Evolutionary conservation across 768 basidiomycete genomes (phyloP), one percentile per base, ranked within the genome.

Genomic region (Kwoniella dejecticola): DNA sequence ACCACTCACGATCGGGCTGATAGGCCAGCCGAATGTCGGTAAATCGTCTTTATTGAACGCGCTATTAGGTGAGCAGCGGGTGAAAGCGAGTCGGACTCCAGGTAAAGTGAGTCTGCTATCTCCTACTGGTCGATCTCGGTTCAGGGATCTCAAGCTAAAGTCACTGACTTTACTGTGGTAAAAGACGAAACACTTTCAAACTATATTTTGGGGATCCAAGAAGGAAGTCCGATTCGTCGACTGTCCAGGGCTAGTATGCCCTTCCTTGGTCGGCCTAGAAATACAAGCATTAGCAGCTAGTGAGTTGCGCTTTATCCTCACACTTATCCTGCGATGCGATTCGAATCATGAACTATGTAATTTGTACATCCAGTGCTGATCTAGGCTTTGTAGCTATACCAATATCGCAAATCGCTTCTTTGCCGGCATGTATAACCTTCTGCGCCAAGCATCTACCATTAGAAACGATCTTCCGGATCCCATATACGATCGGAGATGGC

Each of bases 111-210:
- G 68, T 54, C n/a, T n/a, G n/a, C n/a, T n/a, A n/a, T n/a, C n/a
- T n/a, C n/a, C n/a, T n/a, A n/a, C n/a, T n/a, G n/a, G n/a, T n/a
- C n/a, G n/a, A n/a, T n/a, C n/a, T n/a, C n/a, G n/a, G n/a, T n/a
- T n/a, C n/a, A n/a, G n/a, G n/a, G n/a, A n/a, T n/a, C n/a, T n/a
- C n/a, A n/a, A n/a, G n/a, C n/a, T n/a, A n/a, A n/a, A n/a, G n/a
- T n/a, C n/a, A n/a, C 33, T 21, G 50, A 38, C 23, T 11, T 21
- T 40, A 11, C 7, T 29, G n/a, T n/a, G n/a, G n/a, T 19, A 26
- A 27, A 90, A 98, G 81, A 99, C 96, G 13, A 99, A 99, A 76
- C 95, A 99, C 79, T 97, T 98, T 81, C 96, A 99, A 79, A 98
- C 96, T 0, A 93, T 97, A 69, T 86, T 91, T 71, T 84, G 97